A percentile compares a stretch with the other conserved stretches of the same genome.
Conservation (phyloP, 2,329 filamentous ascomycete genomes). For the Escovopsis weberi region DNA sequence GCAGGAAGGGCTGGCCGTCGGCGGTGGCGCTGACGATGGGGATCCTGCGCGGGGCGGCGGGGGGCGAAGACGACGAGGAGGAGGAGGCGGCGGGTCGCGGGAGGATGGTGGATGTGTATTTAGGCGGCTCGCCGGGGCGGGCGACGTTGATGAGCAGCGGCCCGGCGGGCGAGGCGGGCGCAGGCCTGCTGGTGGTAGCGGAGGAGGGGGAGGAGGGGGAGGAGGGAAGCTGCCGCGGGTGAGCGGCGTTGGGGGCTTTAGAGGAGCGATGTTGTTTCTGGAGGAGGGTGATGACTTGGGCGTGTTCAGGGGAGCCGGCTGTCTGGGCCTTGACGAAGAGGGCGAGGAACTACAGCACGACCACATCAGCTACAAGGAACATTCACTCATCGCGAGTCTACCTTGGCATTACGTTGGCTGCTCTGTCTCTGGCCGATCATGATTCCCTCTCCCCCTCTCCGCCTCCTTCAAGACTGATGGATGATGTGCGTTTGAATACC, state of each 20-base stretch:
- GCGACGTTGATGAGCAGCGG: conserved; percentile 22
- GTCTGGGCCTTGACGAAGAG: conserved; percentile 24
- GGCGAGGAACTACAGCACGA: conserved; percentile 23
- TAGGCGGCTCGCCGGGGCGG: conserved; percentile 21
- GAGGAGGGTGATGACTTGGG: conserved; percentile 27
- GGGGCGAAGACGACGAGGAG: conserved; percentile 33
- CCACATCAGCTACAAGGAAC: not conserved
- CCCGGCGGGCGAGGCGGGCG: conserved; percentile 8
- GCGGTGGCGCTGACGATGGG: conserved; percentile 33
- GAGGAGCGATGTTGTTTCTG: conserved; percentile 12
- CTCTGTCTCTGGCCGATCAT: too few species aligned
- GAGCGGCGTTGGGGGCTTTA: conserved; percentile 9
- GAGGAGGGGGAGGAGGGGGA: conserved; percentile 6
- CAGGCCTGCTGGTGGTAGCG: conserved; percentile 3
- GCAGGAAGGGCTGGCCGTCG: conserved; percentile 47
- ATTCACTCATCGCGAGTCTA: not conserved
- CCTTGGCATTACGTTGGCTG: too few species aligned
- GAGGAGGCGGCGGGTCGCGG: conserved; percentile 37
- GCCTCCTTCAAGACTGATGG: not conserved
- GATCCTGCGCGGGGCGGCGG: conserved; percentile 33
- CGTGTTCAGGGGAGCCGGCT: conserved; percentile 24
- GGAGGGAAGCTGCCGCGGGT: conserved; percentile 2
- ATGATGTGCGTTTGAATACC: conserved; percentile 18
- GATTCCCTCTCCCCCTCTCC: not conserved
- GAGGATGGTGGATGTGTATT: conserved; percentile 31